Base-by-base conservation (phyloP, 2,329 filamentous ascomycete species). In the Capronia epimyces region DNA sequence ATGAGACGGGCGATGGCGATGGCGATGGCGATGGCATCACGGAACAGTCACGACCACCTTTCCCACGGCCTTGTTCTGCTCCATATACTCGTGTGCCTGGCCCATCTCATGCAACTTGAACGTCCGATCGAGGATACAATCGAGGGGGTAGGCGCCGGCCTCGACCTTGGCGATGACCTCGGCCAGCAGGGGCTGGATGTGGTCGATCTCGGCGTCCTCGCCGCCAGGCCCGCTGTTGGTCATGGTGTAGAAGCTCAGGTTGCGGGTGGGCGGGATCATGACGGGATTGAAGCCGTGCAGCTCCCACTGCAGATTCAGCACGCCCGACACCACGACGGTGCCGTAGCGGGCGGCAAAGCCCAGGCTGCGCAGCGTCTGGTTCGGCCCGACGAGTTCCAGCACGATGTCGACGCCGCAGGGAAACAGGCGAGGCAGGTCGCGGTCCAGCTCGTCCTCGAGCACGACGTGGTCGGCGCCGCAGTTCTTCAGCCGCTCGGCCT, bases 221-320 rank as follows among this genome's bases (percentile, higher is more conserved):
- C 15, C 15, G 5, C 36, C 36, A 3, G 20, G 4, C 36, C 36
- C 36, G 15, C 36, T 39, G 20, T 39, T 21, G 9, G 20, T 39
- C 7, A 39, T 7, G 4, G 36, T 39, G 20, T 39, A 39, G 16
- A 21, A 20, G 15, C 5, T 39, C 16, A 39, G 15, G 8, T 39
- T 39, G 9, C 36, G 4, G 3, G 36, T 39, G 5, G 20, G 36
- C 16, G 36, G 36, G 13, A 39, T 39, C 36, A 21, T 20, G 20
- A 20, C 36, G 4, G 36, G 36, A 37, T 24, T 36, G 22, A 46
- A 34, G 3, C 15, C 31, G 8, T 4, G 6, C 2, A 29, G 16
- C 5, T 46, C 16, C 43, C 43, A 46, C 18, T 27, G 8, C 9
- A 46, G 43, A 46, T 34, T 46, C 29, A 46, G 15, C 27, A 46